phyloP scores from a whole-genome alignment of 2,329 filamentous ascomycete species.

The Tolypocladium nubicola region DNA sequence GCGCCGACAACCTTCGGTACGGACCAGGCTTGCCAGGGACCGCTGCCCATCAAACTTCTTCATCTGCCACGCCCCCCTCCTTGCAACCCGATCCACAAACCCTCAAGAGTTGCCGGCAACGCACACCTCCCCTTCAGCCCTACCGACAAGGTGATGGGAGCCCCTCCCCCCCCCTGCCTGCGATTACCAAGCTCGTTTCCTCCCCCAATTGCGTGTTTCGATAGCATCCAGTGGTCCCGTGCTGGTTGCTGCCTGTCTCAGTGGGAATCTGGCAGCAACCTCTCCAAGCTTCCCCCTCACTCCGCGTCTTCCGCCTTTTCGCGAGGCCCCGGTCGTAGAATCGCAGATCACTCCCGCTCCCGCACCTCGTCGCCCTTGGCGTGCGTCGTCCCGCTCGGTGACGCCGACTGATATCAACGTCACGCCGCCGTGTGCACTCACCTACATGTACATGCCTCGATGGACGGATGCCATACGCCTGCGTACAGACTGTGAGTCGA shows the following conservation, averaged over 20 bases:
- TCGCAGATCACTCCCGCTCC: not conserved
- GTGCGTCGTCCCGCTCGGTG: slow-evolving; percentile 2
- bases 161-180: no score
- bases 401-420: slow-evolving; percentile 1
- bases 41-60: not conserved
- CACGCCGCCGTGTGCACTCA: not conserved
- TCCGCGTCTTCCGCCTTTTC: not conserved
- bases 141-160: slow-evolving; percentile 3
- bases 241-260: not conserved
- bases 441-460: not conserved
- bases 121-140: slow-evolving; percentile 8
- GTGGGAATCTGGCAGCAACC: not conserved
- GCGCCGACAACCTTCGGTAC: not conserved
- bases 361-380: not conserved
- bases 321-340: not conserved
- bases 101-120: not conserved
- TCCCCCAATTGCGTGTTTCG: not conserved
- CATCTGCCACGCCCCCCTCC: not conserved
- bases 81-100: not conserved
- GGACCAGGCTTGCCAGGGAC: not conserved
- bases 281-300: not conserved
- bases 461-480: not conserved
- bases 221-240: not conserved
- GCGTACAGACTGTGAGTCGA: not conserved
- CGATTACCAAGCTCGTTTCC: not conserved